phyloP scores from a whole-genome alignment of 805 yeast genomes.

The Tetrapisispora taiwanensis region DNA sequence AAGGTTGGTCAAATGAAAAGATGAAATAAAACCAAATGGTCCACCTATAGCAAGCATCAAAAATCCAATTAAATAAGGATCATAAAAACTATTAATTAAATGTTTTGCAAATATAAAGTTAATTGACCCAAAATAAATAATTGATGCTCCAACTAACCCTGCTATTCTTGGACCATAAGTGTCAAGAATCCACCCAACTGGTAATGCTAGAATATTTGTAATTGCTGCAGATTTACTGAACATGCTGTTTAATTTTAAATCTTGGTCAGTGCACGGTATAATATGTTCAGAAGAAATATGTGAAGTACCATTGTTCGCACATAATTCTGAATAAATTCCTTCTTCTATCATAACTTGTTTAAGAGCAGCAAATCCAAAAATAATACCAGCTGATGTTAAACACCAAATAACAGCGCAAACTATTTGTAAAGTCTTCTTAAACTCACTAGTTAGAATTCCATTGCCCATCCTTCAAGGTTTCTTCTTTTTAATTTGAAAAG shows the following conservation, averaged over 20 bases:
- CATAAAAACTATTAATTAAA: slow-evolving; percentile 27
- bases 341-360: slow-evolving; percentile 73
- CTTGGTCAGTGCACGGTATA: slow-evolving; percentile 61
- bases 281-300: neutral
- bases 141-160: slow-evolving; percentile 60
- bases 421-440: slow-evolving; percentile 36
- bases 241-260: slow-evolving; percentile 67
- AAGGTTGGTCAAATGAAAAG: slow-evolving; percentile 81
- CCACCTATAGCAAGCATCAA: slow-evolving; percentile 77
- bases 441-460: no score
- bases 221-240: slow-evolving; percentile 81
- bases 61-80: slow-evolving; percentile 68
- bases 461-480: no score
- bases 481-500: no score
- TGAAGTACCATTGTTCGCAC: slow-evolving; percentile 27
- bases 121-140: slow-evolving; percentile 48
- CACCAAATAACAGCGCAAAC: slow-evolving; percentile 79
- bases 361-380: slow-evolving; percentile 92
- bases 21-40: slow-evolving; percentile 84
- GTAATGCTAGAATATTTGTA: slow-evolving; percentile 72
- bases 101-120: slow-evolving; percentile 10
- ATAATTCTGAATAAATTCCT: slow-evolving; percentile 60
- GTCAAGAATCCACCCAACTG: slow-evolving; percentile 76
- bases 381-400: slow-evolving; percentile 82
- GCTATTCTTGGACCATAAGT: slow-evolving; percentile 69